These are phyloP conservation scores for Tulasnella sp. DNA, from an alignment of 768 basidiomycete genomes.

Conservation along the genomic window DNA sequence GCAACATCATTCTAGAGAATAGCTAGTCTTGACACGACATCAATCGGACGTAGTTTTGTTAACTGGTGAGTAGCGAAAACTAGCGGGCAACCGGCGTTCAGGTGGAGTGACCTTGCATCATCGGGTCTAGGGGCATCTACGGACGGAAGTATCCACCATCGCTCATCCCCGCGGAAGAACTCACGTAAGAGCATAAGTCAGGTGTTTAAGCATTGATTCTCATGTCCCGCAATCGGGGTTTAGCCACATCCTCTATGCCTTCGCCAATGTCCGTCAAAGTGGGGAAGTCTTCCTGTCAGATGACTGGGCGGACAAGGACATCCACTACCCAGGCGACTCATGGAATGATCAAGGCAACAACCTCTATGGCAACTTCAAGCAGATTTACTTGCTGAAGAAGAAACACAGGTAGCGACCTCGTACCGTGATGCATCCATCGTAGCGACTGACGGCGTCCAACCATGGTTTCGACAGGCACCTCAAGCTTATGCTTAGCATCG, in stretches of 20 bases:
- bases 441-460: not conserved
- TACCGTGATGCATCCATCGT: not conserved
- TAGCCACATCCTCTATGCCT: conserved; percentile 88
- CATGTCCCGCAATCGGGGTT: conserved; percentile 12
- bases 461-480: conserved; percentile 36
- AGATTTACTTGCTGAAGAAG: conserved; percentile 88
- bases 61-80: conserved; percentile 20
- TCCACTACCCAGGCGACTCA: conserved; percentile 90
- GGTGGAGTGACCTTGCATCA: not conserved
- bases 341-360: conserved; percentile 92
- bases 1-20: not conserved
- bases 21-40: not conserved
- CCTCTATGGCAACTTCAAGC: conserved; percentile 94
- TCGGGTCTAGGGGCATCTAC: conserved; percentile 73
- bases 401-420: conserved; percentile 54
- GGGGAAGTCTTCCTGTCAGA: conserved; percentile 90
- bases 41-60: conserved; percentile 12
- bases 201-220: not conserved
- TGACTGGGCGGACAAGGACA: conserved; percentile 92
- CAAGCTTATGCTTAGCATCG: conserved; percentile 68
- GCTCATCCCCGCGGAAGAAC: conserved; percentile 71
- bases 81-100: not conserved
- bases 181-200: conserved; percentile 56
- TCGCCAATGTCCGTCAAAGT: conserved; percentile 77
- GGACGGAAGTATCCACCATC: conserved; percentile 88